Conservation (phyloP, 2,329 filamentous ascomycete species). For the Aspergillus puulaauensis region DNA sequence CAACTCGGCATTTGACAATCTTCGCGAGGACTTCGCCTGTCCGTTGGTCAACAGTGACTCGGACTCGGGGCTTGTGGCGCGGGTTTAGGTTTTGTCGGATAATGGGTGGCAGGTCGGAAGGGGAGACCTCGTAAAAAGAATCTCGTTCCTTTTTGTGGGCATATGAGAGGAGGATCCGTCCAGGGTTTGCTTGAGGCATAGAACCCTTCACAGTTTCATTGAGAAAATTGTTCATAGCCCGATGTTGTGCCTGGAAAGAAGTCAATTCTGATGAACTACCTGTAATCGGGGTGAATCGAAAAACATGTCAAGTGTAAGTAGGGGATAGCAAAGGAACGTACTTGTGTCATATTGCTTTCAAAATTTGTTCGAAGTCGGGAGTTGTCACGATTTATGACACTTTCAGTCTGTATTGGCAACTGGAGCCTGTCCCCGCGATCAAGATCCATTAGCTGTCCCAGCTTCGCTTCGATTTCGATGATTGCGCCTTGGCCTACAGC, state of each 20-base stretch:
- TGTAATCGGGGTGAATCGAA: slow-evolving; percentile 8
- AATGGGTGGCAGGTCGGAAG: slow-evolving; percentile 62
- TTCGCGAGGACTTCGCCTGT: slow-evolving; percentile 69
- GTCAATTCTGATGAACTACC: slow-evolving; percentile 13
- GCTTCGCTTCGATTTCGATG: slow-evolving; percentile 91
- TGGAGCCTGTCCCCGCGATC: slow-evolving; percentile 68
- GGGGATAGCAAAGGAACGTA: slow-evolving; percentile 43
- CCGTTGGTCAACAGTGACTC: slow-evolving; percentile 75
- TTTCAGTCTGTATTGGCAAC: slow-evolving; percentile 68
- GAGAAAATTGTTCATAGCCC: slow-evolving; percentile 77
- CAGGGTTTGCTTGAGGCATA: slow-evolving; percentile 40
- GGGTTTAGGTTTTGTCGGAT: slow-evolving; percentile 62
- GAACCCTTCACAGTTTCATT: slow-evolving; percentile 65
- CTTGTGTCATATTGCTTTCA: slow-evolving; percentile 86
- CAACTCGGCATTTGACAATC: slow-evolving; percentile 88
- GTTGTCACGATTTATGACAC: slow-evolving; percentile 60
- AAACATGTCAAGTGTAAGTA: not conserved
- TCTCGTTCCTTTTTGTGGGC: slow-evolving; percentile 80
- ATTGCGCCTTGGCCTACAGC: slow-evolving; percentile 65
- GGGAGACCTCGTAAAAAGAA: slow-evolving; percentile 74
- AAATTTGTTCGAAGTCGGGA: slow-evolving; percentile 62
- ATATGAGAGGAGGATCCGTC: slow-evolving; percentile 61
- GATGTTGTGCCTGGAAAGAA: slow-evolving; percentile 68
- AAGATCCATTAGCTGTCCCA: slow-evolving; percentile 77
- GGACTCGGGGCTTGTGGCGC: slow-evolving; percentile 62